A percentile compares a stretch with the other conserved stretches of the same genome.
Evolutionary conservation across 208 protist species (phyloP).

Genomic region (Entamoeba dispar): DNA sequence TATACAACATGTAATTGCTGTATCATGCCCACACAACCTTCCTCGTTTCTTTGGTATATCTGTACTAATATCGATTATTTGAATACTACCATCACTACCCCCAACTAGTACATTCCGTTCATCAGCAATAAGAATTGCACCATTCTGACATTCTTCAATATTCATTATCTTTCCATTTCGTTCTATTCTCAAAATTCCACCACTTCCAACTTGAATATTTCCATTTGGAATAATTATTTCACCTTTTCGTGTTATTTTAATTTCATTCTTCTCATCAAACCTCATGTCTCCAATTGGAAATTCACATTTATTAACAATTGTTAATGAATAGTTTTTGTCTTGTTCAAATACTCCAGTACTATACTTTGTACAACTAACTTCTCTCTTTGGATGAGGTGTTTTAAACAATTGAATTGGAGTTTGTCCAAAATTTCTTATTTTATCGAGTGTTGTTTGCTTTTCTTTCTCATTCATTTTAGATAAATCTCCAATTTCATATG

Average conservation of each 20-base stretch:
- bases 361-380: neutral
- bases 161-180: neutral
- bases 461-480: neutral
- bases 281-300: neutral
- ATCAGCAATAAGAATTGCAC: neutral
- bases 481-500: neutral
- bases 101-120: neutral
- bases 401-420: conserved; percentile 2
- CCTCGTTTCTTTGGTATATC: neutral
- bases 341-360: too few relatives aligned
- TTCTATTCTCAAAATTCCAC: neutral
- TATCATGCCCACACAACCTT: neutral
- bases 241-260: neutral
- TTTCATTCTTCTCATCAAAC: neutral
- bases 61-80: neutral
- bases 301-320: neutral
- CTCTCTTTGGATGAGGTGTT: conserved; percentile 1
- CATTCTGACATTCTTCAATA: neutral
- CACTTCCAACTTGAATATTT: neutral
- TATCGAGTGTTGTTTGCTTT: neutral
- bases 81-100: neutral
- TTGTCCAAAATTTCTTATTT: conserved; percentile 5
- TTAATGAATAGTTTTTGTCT: neutral
- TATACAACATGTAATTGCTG: neutral
- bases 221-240: neutral